Evolutionary conservation across 2,329 filamentous ascomycete genomes (phyloP), one percentile per base, ranked within the genome.

Genomic region (Penicillium sp.): DNA sequence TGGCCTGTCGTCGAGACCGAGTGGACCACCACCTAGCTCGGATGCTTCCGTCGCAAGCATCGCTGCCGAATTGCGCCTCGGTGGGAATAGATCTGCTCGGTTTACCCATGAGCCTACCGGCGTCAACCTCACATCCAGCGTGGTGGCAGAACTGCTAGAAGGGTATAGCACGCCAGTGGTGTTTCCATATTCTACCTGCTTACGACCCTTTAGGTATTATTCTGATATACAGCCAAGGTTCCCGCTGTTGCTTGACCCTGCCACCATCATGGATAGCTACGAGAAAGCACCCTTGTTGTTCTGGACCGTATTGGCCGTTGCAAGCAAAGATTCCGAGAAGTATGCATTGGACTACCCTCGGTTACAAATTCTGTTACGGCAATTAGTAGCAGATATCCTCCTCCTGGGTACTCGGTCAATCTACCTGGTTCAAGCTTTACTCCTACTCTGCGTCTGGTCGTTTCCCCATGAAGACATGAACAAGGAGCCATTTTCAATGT

Each of bases 401-500:
- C 36, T 38, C 13, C 15, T 38, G 16, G 36, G 28, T 8, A 25
- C 18, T n/a, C 23, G 18, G 4, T 38, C 36, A 10, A 38, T 38
- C 4, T 32, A 38, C 19, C 36, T 38, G 23, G 36, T 38, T 14
- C 36, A 38, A 32, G 36, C 36, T 10, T 18, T 38, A 32, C 27
- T 38, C 18, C 18, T 38, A 14, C 36, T 38, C 7, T 38, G 20
- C 26, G 36, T 27, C 5, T 38, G 36, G 36, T 26, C 36, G n/a
- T 38, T 11, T 11, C 36, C 36, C 6, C 36, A 38, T 10, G 36
- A 19, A 38, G 20, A 26, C 15, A 38, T 38, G 36, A 38, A 38
- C 15, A 38, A 25, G 15, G 36, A 38, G 36, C 36, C 36, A 3
- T 26, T 38, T 7, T 38, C 36, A 26, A 38, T 38, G 36, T 38